A percentile compares a stretch with the other conserved stretches of the same genome.
Evolutionary conservation across 177 flowering plant genomes (phyloP).

Genomic region (Vitis hybrid): DNA sequence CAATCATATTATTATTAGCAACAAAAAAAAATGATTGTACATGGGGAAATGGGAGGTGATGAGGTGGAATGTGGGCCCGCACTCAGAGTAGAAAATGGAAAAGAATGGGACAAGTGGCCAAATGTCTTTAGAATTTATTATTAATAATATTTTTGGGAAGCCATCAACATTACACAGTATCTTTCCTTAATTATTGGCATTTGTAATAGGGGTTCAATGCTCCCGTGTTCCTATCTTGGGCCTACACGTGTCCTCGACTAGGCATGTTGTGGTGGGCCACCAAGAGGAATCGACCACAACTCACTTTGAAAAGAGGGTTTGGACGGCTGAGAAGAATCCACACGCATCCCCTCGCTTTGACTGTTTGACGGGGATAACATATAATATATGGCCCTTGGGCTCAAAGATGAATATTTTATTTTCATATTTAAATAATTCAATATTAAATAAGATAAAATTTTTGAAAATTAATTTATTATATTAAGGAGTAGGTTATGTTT

Average conservation of each 20-base stretch:
- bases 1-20: too few species aligned
- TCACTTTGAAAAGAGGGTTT: background rate
- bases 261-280: background rate
- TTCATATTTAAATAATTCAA: too few species aligned
- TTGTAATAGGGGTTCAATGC: background rate
- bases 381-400: too few species aligned
- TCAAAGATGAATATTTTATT: too few species aligned
- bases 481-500: too few species aligned
- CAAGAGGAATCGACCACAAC: background rate
- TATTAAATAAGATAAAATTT: too few species aligned
- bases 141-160: background rate
- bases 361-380: background rate
- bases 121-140: background rate
- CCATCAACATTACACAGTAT: background rate
- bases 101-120: background rate
- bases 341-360: background rate
- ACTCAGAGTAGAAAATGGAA: background rate
- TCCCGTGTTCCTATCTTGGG: background rate
- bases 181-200: too few species aligned
- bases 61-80: background rate
- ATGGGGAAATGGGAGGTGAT: background rate
- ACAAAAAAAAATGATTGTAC: too few species aligned
- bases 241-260: background rate
- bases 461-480: too few species aligned
- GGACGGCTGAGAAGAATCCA: background rate